Evolutionary conservation across 2,329 filamentous ascomycete species (phyloP).

Genomic region (Exserohilum turcica): DNA sequence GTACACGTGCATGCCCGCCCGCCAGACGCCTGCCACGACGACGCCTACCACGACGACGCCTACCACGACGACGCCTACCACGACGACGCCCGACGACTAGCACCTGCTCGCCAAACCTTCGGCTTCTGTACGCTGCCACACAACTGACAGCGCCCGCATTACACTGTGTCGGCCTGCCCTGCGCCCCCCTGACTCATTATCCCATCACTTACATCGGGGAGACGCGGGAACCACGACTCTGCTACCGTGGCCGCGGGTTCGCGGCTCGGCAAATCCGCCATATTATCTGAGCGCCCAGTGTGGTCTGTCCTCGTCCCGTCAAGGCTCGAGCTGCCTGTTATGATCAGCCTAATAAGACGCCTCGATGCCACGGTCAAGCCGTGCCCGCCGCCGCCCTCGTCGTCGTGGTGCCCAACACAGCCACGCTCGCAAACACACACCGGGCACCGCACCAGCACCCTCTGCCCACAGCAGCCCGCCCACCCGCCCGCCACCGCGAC

Average conservation of each 20-base stretch:
- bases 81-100: no score
- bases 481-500: neutral
- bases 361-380: neutral
- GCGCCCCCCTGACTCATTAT: conserved; percentile 3
- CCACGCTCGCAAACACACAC: no score
- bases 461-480: neutral
- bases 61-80: no score
- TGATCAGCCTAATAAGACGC: conserved; percentile 9
- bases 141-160: neutral
- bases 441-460: neutral
- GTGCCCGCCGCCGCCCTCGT: no score
- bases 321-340: neutral
- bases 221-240: conserved; percentile 15
- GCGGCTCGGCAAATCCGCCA: conserved; percentile 26
- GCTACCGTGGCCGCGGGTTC: conserved; percentile 25
- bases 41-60: no score
- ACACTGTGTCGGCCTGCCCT: neutral
- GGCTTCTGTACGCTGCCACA: neutral
- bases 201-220: conserved; percentile 17
- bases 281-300: conserved; percentile 13
- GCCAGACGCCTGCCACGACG: no score
- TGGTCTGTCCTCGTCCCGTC: conserved; percentile 8
- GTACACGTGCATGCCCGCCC: no score
- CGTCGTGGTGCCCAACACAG: neutral
- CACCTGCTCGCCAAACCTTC: neutral